Base-by-base conservation (phyloP, 2,329 filamentous ascomycete genomes). In the Aspergillus glaucus region DNA sequence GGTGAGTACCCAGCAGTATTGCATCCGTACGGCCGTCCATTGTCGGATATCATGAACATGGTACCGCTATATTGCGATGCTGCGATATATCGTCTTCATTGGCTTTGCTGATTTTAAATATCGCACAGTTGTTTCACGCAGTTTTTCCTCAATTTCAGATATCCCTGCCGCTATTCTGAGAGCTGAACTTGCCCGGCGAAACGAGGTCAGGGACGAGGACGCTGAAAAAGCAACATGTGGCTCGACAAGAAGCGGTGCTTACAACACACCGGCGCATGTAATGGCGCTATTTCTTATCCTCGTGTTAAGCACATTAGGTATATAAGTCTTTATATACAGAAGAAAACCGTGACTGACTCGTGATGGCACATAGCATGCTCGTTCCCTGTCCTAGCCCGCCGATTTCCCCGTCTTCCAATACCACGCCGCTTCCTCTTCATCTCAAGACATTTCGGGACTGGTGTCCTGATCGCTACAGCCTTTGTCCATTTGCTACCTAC, bases 261-360 rank as follows among this genome's bases (percentile, higher is more conserved):
- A 88, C 67, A 83, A 88, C 55, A 85, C 81, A 0, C 72, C 78
- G 2, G 71, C 84, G 39, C 85, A 88, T 63, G 78, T 88, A 45
- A 79, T 82, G 60, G 85, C 85, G 40, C 67, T 88, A 49, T 73
- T 86, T 50, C 69, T 88, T 36, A 86, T 88, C 48, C 71, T 88
- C 46, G 61, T 69, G 0, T 64, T 87, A 48, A 72, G 69, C 51
- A 72, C 69, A 41, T 58, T 72, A 32, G 70, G 70, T 72, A 63
- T 41, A 55, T 40, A 28, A 19, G 24, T 4, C n/a, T 28, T 44
- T 46, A n/a, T 44, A 8, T 34, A 32, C 21, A n/a, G 32, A 30
- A 28, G n/a, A 26, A 19, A 24, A 5, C 47, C 14, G 30, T 15
- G 17, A 10, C 32, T 55, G 48, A 58, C 40, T n/a, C 17, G 24